Base-by-base conservation (phyloP, 2,329 filamentous ascomycete genomes). In the Tolypocladium inflatum region DNA sequence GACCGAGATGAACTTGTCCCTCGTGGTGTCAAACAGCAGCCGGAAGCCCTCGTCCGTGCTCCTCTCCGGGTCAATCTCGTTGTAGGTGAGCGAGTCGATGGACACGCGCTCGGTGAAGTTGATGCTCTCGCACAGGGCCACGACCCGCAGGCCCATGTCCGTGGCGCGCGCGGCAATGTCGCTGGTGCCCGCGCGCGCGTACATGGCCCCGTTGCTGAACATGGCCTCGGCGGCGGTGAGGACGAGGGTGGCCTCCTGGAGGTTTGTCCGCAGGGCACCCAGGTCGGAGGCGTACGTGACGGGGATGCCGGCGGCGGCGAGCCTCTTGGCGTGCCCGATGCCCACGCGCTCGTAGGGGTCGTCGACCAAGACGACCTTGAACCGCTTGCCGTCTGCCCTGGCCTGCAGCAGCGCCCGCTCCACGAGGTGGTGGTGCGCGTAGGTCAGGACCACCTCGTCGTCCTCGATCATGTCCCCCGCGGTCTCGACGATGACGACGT, bases 141-240 rank as follows among this genome's bases (percentile, higher is more conserved):
- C 86, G 59, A 97, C 90, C 1, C 90, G 89, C 42, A 92, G 83
- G 59, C 88, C 86, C 23, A 85, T 79, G 58, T 89, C 84, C 55
- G 87, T 84, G 7, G 92, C 93, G 48, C 88, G 85, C 78, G 94
- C 88, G 21, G 93, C 92, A 11, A 97, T 82, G 59, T 94, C 84
- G 30, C 90, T 90, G 4, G 92, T 96, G 60, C 94, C 94, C 11
- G 91, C 85, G 23, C 91, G 85, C 5, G 89, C 93, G 73, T 95
- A 96, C 65, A 99, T 81, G 39, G 90, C 84, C 9, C 94, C 94
- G 72, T 97, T 97, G 64, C 90, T 92, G 76, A 96, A 94, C 85
- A 99, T 94, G 43, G 91, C 90, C 70, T 97, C 92, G 5, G 92
- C 91, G 15, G 91, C 92, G 1, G 97, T 90, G 3, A 99, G 79